Base-by-base conservation (phyloP, 805 yeast genomes). In the Ogataea ramenticola region DNA sequence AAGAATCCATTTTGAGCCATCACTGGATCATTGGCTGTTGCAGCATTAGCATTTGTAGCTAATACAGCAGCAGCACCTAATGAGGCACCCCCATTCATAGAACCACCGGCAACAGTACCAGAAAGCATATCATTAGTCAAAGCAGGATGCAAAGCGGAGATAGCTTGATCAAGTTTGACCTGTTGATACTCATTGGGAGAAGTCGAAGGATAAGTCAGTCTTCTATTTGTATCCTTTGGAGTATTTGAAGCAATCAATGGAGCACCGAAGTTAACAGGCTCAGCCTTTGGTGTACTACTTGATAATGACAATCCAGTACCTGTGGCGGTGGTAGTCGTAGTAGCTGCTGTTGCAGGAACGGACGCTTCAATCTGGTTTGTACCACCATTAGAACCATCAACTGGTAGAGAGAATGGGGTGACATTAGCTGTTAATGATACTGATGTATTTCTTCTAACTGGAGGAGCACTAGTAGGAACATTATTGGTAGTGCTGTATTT, bases 151-250 rank as follows among this genome's bases (percentile, higher is more conserved):
- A 54, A 46, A 1, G 56, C 54, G 29, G 59, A 50, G 19, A 54
- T 44, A 14, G 55, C 44, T 21, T 43, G 38, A 33, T 46, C 50
- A 10, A 44, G 27, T 42, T 36, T 42, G 21, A 43, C 37, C 35
- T 44, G 49, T 29, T 42, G 45, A 21, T 34, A 38, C 39, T 46
- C 45, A 41, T 46, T 36, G 14, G 55, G 52, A 15, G 60, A 52
- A 11, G 49, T 17, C 15, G 50, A 24, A 20, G 58, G 59, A 35
- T 57, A 57, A 24, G 59, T 55, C 53, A 67, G 55, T 54, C 73
- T 72, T 48, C 77, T 66, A 43, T 72, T 73, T 19, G 71, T 58
- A 38, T 72, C 74, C 54, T 62, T 61, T 11, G 51, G 49, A 44
- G 51, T 48, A 44, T 47, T 22, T 17, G 47, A 34, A n/a, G 52